phyloP scores from a whole-genome alignment of 2,329 filamentous ascomycete species.

The Mariannaea elegans region DNA sequence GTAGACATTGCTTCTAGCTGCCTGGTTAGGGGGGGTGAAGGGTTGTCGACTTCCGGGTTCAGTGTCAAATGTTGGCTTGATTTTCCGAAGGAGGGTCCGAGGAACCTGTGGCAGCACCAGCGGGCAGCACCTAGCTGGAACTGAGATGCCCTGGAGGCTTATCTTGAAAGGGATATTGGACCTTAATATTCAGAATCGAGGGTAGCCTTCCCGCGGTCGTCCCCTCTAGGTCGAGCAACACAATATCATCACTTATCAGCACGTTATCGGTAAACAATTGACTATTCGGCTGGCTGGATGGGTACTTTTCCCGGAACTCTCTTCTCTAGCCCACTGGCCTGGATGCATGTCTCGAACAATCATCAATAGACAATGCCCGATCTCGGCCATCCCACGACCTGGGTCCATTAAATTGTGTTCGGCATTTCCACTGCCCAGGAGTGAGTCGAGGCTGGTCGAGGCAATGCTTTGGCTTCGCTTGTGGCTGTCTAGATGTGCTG shows the following conservation, averaged over 20 bases:
- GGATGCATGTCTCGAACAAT: slow-evolving; percentile 6
- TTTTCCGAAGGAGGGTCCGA: slow-evolving; percentile 28
- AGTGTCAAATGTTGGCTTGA: slow-evolving; percentile 34
- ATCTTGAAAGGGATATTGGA: slow-evolving; percentile 8
- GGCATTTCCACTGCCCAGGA: background rate
- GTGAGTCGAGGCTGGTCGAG: background rate
- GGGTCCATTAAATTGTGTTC: background rate
- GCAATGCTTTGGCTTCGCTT: too few relatives aligned
- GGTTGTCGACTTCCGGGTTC: slow-evolving; percentile 40
- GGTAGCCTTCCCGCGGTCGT: too few relatives aligned
- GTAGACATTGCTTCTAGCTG: slow-evolving; percentile 23
- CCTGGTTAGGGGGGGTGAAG: slow-evolving; percentile 29
- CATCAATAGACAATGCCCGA: background rate
- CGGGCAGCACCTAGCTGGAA: slow-evolving; percentile 24
- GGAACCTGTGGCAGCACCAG: slow-evolving; percentile 25
- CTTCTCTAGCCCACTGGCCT: background rate
- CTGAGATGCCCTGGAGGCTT: slow-evolving; percentile 25
- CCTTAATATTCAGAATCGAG: too few relatives aligned
- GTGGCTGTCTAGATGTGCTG: background rate
- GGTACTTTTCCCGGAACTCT: background rate
- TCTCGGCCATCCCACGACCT: background rate
- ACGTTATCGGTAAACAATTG: background rate
- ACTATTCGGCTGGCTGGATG: background rate
- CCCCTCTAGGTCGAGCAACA: too few relatives aligned
- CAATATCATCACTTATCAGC: too few relatives aligned